Evolutionary conservation across 495 filamentous ascomycete genomes (phyloP), one percentile per base, ranked within the genome.

Genomic region (Filosporella fistucella): DNA sequence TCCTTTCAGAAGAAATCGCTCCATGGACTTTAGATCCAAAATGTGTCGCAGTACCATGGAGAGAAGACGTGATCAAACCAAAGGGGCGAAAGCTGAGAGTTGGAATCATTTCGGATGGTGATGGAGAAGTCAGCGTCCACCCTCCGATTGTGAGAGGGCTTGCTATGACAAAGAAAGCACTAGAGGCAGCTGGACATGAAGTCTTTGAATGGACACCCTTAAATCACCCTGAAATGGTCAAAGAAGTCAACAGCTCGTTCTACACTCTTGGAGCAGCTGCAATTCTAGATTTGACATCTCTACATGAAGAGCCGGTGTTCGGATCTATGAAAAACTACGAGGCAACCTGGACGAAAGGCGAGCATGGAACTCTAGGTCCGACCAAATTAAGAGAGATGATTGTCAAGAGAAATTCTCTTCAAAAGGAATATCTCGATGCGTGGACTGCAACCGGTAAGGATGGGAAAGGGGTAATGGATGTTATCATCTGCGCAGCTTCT

Each of bases 201-300:
- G 67, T 75, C 14, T 55, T 64, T 23, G 52, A 64, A 28, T 55
- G 58, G 35, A 65, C 39, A 52, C 62, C 41, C 1, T 46, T 59
- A 9, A 74, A 72, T 48, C 53, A 60, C 23, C 62, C 57, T 0
- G 59, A 65, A 10, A 76, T 67, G 51, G 74, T 73, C 17, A 54
- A 66, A 21, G 60, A 74, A 22, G 69, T 78, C 68, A 72, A 74
- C 46, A 44, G 52, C 17, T 78, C 70, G 48, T 81, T 78, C 50
- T 68, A 70, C 1, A 75, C 66, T 2, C 74, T 80, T 41, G 78
- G 79, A 1, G 69, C 70, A 16, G 76, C 76, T 49, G 79, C 80
- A 44, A 71, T 82, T 26, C 57, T 67, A 5, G 66, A 70, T 1
- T 68, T 75, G 34, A 62, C 80, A 1, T 61, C 44, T 9, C 58